A percentile compares a stretch with the other conserved stretches of the same genome.
Conservation (phyloP, 2,329 filamentous ascomycete genomes). For the Remersonia thermophila region DNA sequence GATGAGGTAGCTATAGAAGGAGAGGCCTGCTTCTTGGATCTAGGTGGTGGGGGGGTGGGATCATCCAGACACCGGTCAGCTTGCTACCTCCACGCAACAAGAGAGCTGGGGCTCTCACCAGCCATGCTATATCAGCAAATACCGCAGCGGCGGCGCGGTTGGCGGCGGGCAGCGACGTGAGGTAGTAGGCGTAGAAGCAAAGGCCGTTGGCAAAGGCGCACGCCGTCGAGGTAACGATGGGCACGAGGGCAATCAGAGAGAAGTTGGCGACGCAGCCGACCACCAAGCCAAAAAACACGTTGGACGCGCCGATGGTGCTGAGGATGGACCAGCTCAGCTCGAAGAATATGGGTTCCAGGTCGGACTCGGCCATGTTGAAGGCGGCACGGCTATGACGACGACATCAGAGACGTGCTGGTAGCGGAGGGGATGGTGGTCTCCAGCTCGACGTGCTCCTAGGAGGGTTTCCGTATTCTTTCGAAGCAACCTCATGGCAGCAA, state of each 20-base stretch:
- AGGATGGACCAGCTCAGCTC: conserved; percentile 34
- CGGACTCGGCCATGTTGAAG: no score
- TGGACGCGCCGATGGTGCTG: conserved; percentile 31
- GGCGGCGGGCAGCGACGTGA: conserved; percentile 13
- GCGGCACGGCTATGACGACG: no score
- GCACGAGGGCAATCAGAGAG: conserved; percentile 27
- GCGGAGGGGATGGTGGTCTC: no score
- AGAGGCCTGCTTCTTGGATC: conserved; percentile 33
- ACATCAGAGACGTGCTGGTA: no score
- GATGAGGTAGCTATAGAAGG: conserved; percentile 40
- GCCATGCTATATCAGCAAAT: conserved; percentile 29
- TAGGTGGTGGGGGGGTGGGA: conserved; percentile 11
- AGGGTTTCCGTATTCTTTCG: no score
- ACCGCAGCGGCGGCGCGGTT: conserved; percentile 24
- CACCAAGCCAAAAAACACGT: conserved; percentile 27
- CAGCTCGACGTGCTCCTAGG: no score
- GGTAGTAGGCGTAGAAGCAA: conserved; percentile 32
- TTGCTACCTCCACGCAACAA: no score
- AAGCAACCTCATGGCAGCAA: no score
- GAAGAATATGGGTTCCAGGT: conserved; percentile 16
- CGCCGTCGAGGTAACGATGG: conserved; percentile 26
- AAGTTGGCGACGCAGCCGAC: conserved; percentile 29
- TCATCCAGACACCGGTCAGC: background rate
- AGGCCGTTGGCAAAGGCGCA: conserved; percentile 30
- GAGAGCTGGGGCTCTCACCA: conserved; percentile 24